These are phyloP conservation scores for Botrytis byssoidea DNA, from an alignment of 2,329 filamentous ascomycete species.

Conservation along the genomic window DNA sequence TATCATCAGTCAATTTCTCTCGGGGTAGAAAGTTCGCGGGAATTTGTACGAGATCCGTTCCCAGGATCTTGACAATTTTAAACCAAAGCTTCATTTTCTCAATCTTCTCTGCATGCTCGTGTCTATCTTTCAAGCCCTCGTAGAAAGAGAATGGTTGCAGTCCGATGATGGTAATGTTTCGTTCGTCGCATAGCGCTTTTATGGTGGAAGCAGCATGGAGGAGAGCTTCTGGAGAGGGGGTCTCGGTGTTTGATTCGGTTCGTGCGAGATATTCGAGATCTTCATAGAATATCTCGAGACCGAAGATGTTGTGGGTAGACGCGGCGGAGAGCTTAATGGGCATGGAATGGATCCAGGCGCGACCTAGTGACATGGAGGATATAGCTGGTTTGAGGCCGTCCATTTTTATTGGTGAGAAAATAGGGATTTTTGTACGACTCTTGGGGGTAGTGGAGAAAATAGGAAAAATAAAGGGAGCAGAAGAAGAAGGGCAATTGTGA, in stretches of 20 bases:
- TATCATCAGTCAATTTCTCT: slow-evolving; percentile 48
- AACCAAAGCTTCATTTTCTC: slow-evolving; percentile 71
- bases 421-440: background rate
- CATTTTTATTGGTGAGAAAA: background rate
- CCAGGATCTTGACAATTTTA: slow-evolving; percentile 50
- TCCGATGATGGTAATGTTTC: slow-evolving; percentile 58
- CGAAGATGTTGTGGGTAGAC: slow-evolving; percentile 59
- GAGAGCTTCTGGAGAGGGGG: slow-evolving; percentile 35
- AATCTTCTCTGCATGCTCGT: slow-evolving; percentile 55
- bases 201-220: slow-evolving; percentile 51
- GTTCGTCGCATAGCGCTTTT: slow-evolving; percentile 55
- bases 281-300: slow-evolving; percentile 75
- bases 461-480: background rate
- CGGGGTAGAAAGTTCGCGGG: background rate
- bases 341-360: slow-evolving; percentile 55
- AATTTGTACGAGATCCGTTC: slow-evolving; percentile 54
- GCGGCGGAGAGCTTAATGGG: slow-evolving; percentile 67
- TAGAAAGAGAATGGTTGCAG: slow-evolving; percentile 78
- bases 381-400: slow-evolving; percentile 59
- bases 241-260: background rate
- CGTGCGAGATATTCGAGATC: slow-evolving; percentile 60
- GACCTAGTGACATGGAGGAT: slow-evolving; percentile 74
- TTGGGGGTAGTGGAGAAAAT: background rate
- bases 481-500: background rate
- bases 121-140: slow-evolving; percentile 67